A percentile compares a stretch with the other conserved stretches of the same genome.
Evolutionary conservation across 305 asterid species (phyloP).

Genomic region (Plantago coronopus): DNA sequence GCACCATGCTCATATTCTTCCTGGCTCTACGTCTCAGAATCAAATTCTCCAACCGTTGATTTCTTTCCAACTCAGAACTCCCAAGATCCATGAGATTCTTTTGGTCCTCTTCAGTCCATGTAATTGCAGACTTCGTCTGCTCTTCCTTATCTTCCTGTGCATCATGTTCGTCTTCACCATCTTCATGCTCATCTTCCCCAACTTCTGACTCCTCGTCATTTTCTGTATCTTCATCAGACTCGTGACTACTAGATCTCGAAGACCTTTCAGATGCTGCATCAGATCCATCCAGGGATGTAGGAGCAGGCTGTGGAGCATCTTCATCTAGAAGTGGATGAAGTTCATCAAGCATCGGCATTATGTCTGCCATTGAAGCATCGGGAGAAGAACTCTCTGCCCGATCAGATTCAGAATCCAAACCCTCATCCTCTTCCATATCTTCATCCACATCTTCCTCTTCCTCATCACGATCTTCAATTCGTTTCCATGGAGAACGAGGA

Average conservation of each 20-base stretch:
- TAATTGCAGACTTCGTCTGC: conserved; percentile 49
- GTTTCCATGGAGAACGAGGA: conserved; percentile 77
- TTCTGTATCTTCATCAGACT: conserved; percentile 53
- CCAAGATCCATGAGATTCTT: conserved; percentile 95
- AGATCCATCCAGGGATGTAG: conserved; percentile 41
- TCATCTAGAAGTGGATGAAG: conserved; percentile 86
- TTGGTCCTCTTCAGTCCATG: conserved; percentile 96
- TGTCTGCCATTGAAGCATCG: conserved; percentile 95
- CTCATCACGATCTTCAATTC: conserved; percentile 42
- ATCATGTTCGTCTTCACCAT: conserved; percentile 57
- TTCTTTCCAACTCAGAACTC: conserved; percentile 86
- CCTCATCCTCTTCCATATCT: conserved; percentile 39
- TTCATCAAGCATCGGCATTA: conserved; percentile 93
- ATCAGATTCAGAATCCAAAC: conserved; percentile 62
- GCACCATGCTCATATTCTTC: conserved; percentile 43
- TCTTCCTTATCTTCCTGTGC: conserved; percentile 46
- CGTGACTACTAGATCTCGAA: conserved; percentile 36
- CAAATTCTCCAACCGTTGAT: conserved; percentile 80
- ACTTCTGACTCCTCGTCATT: conserved; percentile 47
- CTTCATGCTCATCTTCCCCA: conserved; percentile 58
- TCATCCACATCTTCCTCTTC: conserved; percentile 35
- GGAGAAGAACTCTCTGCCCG: conserved; percentile 92
- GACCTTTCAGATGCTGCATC: conserved; percentile 51
- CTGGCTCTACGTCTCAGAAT: conserved; percentile 80
- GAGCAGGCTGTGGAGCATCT: conserved; percentile 46